Percentiles rank a stretch among this genome's conserved stretches.
phyloP scores from a whole-genome alignment of 345 rosid genomes.

The Hibiscus mutabilis region DNA sequence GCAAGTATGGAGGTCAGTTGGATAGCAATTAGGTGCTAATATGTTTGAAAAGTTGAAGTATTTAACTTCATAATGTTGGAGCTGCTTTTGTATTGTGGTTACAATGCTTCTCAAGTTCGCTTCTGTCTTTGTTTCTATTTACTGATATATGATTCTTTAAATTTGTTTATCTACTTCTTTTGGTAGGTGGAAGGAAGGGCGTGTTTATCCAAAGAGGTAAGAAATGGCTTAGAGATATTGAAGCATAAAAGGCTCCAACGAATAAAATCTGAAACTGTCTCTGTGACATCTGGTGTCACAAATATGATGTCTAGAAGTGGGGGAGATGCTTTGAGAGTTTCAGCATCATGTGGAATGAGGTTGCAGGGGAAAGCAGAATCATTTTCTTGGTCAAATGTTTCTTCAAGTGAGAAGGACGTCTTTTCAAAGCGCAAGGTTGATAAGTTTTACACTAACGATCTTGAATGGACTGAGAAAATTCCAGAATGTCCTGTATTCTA shows the following conservation, averaged over 20 bases:
- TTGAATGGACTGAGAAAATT: constrained; percentile 83
- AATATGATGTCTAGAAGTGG: constrained; percentile 69
- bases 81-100: constrained; percentile 1
- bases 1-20: neutral
- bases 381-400: constrained; percentile 27
- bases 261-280: constrained; percentile 48
- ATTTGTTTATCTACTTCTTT: constrained; percentile 15
- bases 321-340: constrained; percentile 72
- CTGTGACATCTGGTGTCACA: constrained; percentile 33
- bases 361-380: constrained; percentile 42
- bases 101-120: neutral
- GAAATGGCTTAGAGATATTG: constrained; percentile 66
- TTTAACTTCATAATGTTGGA: constrained; percentile 4
- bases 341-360: constrained; percentile 78
- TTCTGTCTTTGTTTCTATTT: constrained; percentile 2
- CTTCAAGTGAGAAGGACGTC: constrained; percentile 36
- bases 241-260: constrained; percentile 80
- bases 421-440: constrained; percentile 63
- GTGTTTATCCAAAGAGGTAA: constrained; percentile 60
- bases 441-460: constrained; percentile 60
- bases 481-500: constrained; percentile 90
- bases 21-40: constrained; percentile 2
- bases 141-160: neutral
- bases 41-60: neutral
- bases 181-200: constrained; percentile 94